Evolutionary conservation across 2,329 filamentous ascomycete species (phyloP).

Genomic region (Fusarium sp.): DNA sequence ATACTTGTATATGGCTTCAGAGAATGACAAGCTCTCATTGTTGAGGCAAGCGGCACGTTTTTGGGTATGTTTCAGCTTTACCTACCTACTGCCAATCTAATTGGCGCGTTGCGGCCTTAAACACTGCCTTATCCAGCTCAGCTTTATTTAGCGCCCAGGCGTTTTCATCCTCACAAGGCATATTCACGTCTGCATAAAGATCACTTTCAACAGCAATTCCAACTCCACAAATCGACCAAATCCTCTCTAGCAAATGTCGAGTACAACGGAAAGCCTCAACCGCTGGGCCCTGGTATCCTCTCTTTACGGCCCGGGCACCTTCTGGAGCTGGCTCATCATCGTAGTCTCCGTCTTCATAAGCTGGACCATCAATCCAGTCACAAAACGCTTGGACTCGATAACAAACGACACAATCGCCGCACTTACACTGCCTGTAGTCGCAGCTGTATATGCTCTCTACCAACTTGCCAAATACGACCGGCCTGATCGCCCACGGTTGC

Average conservation of each 20-base stretch:
- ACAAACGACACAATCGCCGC: background rate
- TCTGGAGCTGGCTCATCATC: background rate
- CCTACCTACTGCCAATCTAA: background rate
- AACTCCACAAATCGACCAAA: too few relatives aligned
- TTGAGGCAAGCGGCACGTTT: too few relatives aligned
- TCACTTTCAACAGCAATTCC: too few relatives aligned
- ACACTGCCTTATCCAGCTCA: background rate
- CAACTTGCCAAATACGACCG: background rate
- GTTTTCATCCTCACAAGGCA: background rate
- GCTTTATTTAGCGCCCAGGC: background rate
- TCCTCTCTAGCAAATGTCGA: background rate
- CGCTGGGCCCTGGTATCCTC: background rate
- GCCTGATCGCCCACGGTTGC: background rate
- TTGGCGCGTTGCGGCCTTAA: background rate
- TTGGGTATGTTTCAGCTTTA: background rate
- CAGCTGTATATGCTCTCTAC: background rate
- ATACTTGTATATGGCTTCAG: background rate
- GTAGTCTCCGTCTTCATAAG: background rate
- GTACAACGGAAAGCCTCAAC: rapidly evolving
- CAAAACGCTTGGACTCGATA: background rate
- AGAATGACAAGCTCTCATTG: background rate
- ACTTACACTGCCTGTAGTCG: background rate
- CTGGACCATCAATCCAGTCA: background rate
- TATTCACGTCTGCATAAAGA: background rate
- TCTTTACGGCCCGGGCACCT: background rate